Evolutionary conservation across 202 grass and related monocot genomes (phyloP).

Genomic region (Bolboschoenoplectus hybrid): DNA sequence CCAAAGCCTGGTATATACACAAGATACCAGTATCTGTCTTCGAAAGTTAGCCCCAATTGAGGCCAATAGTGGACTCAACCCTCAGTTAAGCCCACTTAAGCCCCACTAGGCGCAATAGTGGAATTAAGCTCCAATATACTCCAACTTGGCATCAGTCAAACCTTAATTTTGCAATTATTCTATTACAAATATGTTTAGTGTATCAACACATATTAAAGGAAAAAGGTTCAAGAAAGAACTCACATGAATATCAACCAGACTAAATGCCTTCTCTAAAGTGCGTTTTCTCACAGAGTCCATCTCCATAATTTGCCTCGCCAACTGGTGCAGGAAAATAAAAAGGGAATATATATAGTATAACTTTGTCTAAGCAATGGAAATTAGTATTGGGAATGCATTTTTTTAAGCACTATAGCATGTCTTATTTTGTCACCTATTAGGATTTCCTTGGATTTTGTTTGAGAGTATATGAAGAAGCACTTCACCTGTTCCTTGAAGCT

Average conservation of each 20-base stretch:
- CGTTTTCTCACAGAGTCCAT: constrained; percentile 77
- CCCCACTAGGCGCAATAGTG: too few relatives aligned
- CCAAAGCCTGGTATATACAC: not conserved
- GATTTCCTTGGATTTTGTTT: constrained; percentile 20
- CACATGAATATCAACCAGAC: constrained; percentile 72
- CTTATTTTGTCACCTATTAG: not conserved
- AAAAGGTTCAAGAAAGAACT: constrained; percentile 44
- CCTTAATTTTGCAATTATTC: not conserved
- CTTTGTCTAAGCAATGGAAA: constrained; percentile 26
- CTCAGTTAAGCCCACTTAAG: not conserved
- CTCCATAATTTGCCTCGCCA: constrained; percentile 80
- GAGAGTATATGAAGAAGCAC: constrained; percentile 31
- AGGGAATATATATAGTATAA: constrained; percentile 6
- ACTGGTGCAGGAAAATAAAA: constrained; percentile 42
- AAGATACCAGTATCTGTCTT: not conserved
- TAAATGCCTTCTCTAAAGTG: constrained; percentile 88
- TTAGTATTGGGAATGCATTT: constrained; percentile 8
- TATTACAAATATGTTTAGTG: constrained; percentile 18
- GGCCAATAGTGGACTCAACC: not conserved
- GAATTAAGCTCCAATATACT: not conserved
- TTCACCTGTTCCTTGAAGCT: constrained; percentile 94
- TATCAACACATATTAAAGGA: constrained; percentile 27
- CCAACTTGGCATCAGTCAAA: constrained; percentile 17
- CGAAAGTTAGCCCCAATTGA: not conserved
- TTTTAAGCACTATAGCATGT: not conserved